phyloP scores from a whole-genome alignment of 2,329 filamentous ascomycete genomes.

The Cercospora nicotianae region DNA sequence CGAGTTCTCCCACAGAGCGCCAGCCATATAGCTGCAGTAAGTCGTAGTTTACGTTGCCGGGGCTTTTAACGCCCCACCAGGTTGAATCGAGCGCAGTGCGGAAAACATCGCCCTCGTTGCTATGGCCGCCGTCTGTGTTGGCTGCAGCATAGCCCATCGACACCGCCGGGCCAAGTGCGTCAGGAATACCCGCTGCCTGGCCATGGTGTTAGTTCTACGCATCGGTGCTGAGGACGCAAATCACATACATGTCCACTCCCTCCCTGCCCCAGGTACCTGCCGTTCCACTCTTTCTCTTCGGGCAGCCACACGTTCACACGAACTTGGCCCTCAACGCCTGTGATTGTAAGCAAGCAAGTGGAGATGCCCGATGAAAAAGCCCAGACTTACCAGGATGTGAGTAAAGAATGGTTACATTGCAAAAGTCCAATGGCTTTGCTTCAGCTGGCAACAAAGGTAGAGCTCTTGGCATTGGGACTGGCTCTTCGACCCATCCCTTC shows the following conservation, averaged over 20 bases:
- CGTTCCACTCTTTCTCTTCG: conserved; percentile 32
- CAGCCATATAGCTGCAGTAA: conserved; percentile 41
- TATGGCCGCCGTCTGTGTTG: conserved; percentile 32
- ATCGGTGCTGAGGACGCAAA: neutral
- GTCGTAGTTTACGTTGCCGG: conserved; percentile 39
- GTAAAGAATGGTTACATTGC: conserved; percentile 41
- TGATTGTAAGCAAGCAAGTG: neutral
- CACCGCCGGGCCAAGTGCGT: conserved; percentile 20
- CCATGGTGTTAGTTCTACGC: neutral
- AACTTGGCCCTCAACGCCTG: conserved; percentile 34
- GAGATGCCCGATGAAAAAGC: neutral
- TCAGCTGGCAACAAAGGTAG: conserved; percentile 15
- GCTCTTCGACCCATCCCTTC: conserved; percentile 19
- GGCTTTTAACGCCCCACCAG: conserved; percentile 31
- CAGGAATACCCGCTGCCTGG: conserved; percentile 30
- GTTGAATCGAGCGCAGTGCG: conserved; percentile 19
- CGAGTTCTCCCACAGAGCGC: conserved; percentile 39
- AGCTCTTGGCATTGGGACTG: conserved; percentile 9
- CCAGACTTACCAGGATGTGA: conserved; percentile 36
- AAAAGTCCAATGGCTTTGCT: conserved; percentile 31
- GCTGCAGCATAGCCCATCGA: conserved; percentile 32
- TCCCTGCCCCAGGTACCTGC: conserved; percentile 43
- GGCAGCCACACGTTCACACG: conserved; percentile 37
- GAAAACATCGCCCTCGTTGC: conserved; percentile 6
- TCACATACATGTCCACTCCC: conserved; percentile 41